These are phyloP conservation scores for Boletellus emodensis DNA, from an alignment of 768 basidiomycete species.

Conservation along the genomic window DNA sequence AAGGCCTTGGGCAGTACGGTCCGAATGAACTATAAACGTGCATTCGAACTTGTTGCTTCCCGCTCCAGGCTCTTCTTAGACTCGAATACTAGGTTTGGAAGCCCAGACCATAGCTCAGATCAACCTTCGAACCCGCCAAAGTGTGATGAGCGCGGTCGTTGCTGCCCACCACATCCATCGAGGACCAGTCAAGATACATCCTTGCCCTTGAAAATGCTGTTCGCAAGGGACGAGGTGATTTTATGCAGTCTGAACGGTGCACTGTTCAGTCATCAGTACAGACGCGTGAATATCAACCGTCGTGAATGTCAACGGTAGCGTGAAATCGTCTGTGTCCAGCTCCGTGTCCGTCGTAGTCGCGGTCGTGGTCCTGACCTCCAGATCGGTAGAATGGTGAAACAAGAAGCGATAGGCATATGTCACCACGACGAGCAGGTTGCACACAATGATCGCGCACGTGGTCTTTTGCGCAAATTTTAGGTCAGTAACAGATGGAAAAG, in stretches of 20 bases:
- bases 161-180: too few relatives aligned
- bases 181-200: too few relatives aligned
- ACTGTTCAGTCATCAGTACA: background rate
- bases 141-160: too few relatives aligned
- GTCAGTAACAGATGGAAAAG: background rate
- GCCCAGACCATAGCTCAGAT: too few relatives aligned
- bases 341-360: background rate
- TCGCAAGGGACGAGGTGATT: too few relatives aligned
- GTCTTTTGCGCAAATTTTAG: background rate
- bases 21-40: too few relatives aligned
- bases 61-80: too few relatives aligned
- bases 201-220: too few relatives aligned
- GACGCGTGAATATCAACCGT: background rate
- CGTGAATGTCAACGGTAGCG: background rate
- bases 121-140: too few relatives aligned
- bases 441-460: slow-evolving; percentile 10
- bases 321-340: slow-evolving; percentile 6
- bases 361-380: background rate
- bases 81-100: too few relatives aligned
- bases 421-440: slow-evolving; percentile 16
- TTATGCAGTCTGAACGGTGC: background rate
- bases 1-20: too few relatives aligned
- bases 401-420: slow-evolving; percentile 13
- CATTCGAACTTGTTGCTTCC: too few relatives aligned
- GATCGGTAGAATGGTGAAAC: background rate